phyloP scores from a whole-genome alignment of 805 yeast genomes.

The Lachancea nothofagi region DNA sequence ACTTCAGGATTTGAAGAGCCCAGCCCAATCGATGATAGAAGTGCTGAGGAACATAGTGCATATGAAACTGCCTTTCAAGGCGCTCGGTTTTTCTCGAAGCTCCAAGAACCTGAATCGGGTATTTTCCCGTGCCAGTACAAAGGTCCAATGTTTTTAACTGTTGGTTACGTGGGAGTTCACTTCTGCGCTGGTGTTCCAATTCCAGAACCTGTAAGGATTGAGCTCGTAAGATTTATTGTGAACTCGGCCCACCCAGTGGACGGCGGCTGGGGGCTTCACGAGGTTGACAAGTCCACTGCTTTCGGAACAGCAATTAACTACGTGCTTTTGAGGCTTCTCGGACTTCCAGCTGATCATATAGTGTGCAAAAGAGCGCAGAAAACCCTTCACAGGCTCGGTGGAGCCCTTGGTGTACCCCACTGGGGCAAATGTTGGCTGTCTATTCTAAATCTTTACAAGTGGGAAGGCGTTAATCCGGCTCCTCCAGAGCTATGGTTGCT shows the following conservation, averaged over 20 bases:
- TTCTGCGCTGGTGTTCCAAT: conserved; percentile 67
- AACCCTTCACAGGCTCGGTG: conserved; percentile 70
- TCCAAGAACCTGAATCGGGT: conserved; percentile 78
- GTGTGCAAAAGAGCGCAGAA: conserved; percentile 71
- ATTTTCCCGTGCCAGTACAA: conserved; percentile 87
- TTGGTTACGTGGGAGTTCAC: conserved; percentile 74
- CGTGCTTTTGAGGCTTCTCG: conserved; percentile 72
- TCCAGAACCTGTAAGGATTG: conserved; percentile 58
- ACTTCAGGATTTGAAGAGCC: conserved; percentile 37
- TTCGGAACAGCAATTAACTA: conserved; percentile 92
- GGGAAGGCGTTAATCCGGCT: conserved; percentile 98
- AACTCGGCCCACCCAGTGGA: conserved; percentile 94
- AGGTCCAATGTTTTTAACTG: conserved; percentile 97
- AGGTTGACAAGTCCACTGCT: conserved; percentile 88
- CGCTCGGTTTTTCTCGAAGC: conserved; percentile 55
- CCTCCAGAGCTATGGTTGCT: conserved; percentile 92
- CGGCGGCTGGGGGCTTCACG: conserved; percentile 99
- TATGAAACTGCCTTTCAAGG: conserved; percentile 65
- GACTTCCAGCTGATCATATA: conserved; percentile 66
- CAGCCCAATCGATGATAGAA: conserved; percentile 27
- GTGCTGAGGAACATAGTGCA: conserved; percentile 35
- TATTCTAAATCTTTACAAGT: conserved; percentile 69
- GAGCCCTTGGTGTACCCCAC: conserved; percentile 86
- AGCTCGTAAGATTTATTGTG: conserved; percentile 79
- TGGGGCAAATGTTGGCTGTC: conserved; percentile 97